A percentile compares a stretch with the other conserved stretches of the same genome.
These are phyloP conservation scores for Paecilomyces formosus DNA, from an alignment of 2,329 filamentous ascomycete species.

Conservation along the genomic window DNA sequence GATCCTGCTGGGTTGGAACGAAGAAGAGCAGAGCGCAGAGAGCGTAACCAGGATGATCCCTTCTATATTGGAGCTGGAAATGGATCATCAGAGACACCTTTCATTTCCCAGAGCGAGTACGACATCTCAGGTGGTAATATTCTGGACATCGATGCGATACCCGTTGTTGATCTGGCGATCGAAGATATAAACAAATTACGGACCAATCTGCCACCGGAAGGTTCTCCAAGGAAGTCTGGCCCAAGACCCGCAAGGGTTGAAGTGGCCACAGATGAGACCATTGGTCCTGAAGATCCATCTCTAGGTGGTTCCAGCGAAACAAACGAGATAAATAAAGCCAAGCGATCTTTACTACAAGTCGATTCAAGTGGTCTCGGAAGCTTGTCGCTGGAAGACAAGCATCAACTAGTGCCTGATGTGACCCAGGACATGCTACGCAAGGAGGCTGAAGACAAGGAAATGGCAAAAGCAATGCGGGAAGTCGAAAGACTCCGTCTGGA, in stretches of 20 bases:
- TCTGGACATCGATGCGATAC: conserved; percentile 88
- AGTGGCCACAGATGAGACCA: conserved; percentile 66
- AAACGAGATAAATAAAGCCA: conserved; percentile 30
- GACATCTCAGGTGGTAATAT: conserved; percentile 66
- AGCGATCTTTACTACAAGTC: conserved; percentile 69
- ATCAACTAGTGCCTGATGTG: conserved; percentile 10
- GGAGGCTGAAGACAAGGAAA: conserved; percentile 75
- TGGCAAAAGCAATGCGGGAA: conserved; percentile 80
- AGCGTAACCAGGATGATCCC: conserved; percentile 84
- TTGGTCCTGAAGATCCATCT: conserved; percentile 38
- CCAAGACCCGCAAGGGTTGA: conserved; percentile 54
- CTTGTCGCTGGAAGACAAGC: conserved; percentile 58
- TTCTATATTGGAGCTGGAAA: conserved; percentile 71
- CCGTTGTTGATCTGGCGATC: conserved; percentile 86
- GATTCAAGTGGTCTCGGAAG: conserved; percentile 75
- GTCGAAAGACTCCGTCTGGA: conserved; percentile 79
- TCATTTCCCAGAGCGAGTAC: conserved; percentile 71
- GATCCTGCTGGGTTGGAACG: conserved; percentile 68
- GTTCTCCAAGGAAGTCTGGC: conserved; percentile 22
- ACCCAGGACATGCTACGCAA: conserved; percentile 52
- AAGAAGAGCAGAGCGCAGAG: conserved; percentile 66
- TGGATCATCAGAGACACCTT: conserved; percentile 55
- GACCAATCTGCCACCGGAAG: conserved; percentile 7
- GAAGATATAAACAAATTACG: conserved; percentile 41
- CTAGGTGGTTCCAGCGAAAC: conserved; percentile 29